phyloP scores from a whole-genome alignment of 2,329 filamentous ascomycete genomes.

The Cylindrodendrum hubeiense region DNA sequence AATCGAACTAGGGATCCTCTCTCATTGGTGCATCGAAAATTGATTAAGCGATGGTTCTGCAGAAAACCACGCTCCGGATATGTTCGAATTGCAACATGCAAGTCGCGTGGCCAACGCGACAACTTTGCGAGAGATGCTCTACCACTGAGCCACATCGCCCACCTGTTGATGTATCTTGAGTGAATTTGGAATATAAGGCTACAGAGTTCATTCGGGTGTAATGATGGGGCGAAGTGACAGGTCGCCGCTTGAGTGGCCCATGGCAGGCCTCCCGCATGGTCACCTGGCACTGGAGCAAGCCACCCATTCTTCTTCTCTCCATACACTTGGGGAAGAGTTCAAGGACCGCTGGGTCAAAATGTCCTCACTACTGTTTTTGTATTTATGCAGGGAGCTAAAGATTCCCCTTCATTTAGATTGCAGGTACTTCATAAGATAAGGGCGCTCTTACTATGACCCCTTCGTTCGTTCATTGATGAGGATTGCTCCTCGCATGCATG shows the following conservation, averaged over 20 bases:
- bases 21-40: no score
- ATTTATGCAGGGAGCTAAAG: no score
- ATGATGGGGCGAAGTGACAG: background rate
- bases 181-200: background rate
- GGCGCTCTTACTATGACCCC: no score
- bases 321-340: no score
- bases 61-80: background rate
- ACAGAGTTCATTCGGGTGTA: background rate
- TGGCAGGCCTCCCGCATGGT: constrained; percentile 2
- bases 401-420: no score
- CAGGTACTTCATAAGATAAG: no score
- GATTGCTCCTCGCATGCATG: no score
- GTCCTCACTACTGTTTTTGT: no score
- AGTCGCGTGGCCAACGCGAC: background rate
- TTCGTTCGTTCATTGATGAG: no score
- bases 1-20: constrained; percentile 59
- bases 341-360: no score
- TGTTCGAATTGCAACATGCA: background rate
- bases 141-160: constrained; percentile 15
- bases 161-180: background rate
- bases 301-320: no score
- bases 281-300: background rate
- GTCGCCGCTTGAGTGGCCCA: background rate
- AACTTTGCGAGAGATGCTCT: constrained; percentile 1
- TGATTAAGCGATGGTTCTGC: no score